Percentiles rank a stretch among this genome's conserved stretches.
These are phyloP conservation scores for Cornus suecica DNA, from an alignment of 148 eudicot genomes.

Conservation along the genomic window DNA sequence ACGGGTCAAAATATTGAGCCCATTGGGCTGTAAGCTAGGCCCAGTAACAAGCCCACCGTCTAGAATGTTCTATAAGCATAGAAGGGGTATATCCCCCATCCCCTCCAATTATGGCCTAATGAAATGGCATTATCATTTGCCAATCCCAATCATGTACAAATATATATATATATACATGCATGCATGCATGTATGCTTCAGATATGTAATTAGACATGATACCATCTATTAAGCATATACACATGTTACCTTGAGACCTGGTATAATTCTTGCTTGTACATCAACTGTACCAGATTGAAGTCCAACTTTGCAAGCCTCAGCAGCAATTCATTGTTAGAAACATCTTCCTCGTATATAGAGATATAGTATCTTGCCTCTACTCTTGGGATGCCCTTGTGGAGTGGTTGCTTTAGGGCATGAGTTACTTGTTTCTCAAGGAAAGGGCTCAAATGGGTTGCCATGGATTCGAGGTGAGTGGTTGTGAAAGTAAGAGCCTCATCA, in stretches of 20 bases:
- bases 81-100: too few species aligned
- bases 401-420: constrained; percentile 12
- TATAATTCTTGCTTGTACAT: constrained; percentile 13
- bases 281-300: constrained; percentile 28
- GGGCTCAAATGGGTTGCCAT: not conserved
- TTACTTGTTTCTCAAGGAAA: not conserved
- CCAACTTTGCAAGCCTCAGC: constrained; percentile 23
- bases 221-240: not conserved
- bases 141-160: not conserved
- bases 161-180: too few species aligned
- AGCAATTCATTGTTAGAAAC: constrained; percentile 19
- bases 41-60: too few species aligned
- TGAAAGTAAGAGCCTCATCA: constrained; percentile 19
- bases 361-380: constrained; percentile 26
- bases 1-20: too few species aligned
- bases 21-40: too few species aligned
- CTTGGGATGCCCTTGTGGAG: constrained; percentile 12
- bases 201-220: not conserved
- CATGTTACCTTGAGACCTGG: not conserved
- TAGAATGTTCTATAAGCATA: too few species aligned
- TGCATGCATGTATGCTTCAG: not conserved
- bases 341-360: constrained; percentile 26
- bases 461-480: constrained; percentile 5
- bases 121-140: too few species aligned
- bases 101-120: not conserved